These are phyloP conservation scores for Cenchrus americanus DNA, from an alignment of 176 grass and related monocot species.

Conservation along the genomic window DNA sequence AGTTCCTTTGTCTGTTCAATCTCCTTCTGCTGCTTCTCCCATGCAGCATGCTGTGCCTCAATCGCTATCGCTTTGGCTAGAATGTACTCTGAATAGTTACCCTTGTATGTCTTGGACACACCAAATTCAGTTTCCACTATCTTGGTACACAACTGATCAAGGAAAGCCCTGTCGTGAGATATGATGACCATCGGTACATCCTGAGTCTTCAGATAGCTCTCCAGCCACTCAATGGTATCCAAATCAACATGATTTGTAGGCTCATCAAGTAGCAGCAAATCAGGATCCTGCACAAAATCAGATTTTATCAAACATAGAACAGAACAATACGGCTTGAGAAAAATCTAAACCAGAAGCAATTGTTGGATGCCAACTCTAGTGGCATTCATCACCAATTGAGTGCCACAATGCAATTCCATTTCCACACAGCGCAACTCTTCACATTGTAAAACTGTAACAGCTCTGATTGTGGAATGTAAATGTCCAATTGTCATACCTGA, in stretches of 20 bases:
- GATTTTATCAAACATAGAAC: background rate
- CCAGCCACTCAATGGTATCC: slow-evolving; percentile 95
- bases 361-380: background rate
- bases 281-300: slow-evolving; percentile 77
- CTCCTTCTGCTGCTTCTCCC: slow-evolving; percentile 99
- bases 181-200: slow-evolving; percentile 98
- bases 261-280: slow-evolving; percentile 92
- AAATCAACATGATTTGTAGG: slow-evolving; percentile 97
- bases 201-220: slow-evolving; percentile 80
- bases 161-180: slow-evolving; percentile 95
- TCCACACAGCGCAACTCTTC: background rate
- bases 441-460: background rate
- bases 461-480: slow-evolving; percentile 4
- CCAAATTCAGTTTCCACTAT: slow-evolving; percentile 97
- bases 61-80: slow-evolving; percentile 74
- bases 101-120: slow-evolving; percentile 85
- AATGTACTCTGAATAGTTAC: slow-evolving; percentile 92
- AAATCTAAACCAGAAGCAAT: background rate
- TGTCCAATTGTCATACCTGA: slow-evolving; percentile 61
- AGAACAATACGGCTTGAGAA: background rate
- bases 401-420: background rate
- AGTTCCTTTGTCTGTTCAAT: slow-evolving; percentile 93
- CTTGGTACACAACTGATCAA: slow-evolving; percentile 90
- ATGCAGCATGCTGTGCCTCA: slow-evolving; percentile 74
- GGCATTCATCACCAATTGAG: background rate